Evolutionary conservation across 371 early-diverging fungal genomes (phyloP).

Genomic region (Smittium culicis): DNA sequence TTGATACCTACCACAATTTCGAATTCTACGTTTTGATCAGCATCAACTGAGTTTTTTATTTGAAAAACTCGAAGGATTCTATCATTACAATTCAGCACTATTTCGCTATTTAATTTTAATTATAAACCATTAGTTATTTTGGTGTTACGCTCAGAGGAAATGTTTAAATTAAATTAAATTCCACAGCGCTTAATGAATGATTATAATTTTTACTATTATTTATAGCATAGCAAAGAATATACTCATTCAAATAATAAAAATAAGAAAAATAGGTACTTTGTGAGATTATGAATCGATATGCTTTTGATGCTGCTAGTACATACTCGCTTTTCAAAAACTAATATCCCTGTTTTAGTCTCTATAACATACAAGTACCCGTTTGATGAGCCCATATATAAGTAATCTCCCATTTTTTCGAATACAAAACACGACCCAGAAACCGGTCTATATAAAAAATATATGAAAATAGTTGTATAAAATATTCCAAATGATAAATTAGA

Average conservation of each 20-base stretch:
- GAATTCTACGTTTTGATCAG: conserved; percentile 14
- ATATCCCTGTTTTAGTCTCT: conserved; percentile 13
- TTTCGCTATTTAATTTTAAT: conserved; percentile 11
- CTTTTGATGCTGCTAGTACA: conserved; percentile 22
- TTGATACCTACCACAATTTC: conserved; percentile 41
- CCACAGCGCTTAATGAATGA: too few relatives aligned
- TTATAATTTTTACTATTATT: too few relatives aligned
- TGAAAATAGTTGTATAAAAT: not conserved
- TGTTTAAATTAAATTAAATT: not conserved
- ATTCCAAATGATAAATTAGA: not conserved
- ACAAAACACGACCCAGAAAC: conserved; percentile 27
- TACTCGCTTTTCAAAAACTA: conserved; percentile 14
- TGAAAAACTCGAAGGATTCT: conserved; percentile 21
- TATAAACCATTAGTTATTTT: not conserved
- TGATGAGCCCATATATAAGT: conserved; percentile 29
- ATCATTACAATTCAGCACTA: conserved; percentile 29
- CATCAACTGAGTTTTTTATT: conserved; percentile 27
- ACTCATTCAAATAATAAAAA: not conserved
- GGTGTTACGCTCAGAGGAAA: not conserved
- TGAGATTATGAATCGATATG: not conserved
- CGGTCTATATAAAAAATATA: conserved; percentile 13
- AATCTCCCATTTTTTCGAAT: conserved; percentile 26
- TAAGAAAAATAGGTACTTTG: not conserved
- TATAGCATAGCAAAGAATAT: too few relatives aligned
- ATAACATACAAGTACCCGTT: conserved; percentile 23